phyloP scores from a whole-genome alignment of 345 rosid genomes.

The Brassica rapa region DNA sequence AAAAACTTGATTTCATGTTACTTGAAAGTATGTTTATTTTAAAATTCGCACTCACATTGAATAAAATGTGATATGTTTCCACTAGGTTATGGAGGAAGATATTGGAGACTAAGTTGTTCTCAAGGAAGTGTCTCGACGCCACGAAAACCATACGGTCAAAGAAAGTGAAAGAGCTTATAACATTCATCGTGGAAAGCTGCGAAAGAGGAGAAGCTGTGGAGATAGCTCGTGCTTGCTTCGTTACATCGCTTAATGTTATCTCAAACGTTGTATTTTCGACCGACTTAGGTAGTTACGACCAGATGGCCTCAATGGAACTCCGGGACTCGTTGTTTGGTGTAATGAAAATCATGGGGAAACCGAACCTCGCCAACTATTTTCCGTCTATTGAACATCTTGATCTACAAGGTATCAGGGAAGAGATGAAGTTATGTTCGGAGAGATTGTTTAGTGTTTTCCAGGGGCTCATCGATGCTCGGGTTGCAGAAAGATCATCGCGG shows the following conservation, averaged over 20 bases:
- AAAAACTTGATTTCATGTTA: too few species aligned
- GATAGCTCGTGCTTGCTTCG: conserved; percentile 47
- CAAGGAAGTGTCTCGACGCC: conserved; percentile 10
- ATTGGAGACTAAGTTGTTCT: conserved; percentile 14
- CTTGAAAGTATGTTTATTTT: not conserved
- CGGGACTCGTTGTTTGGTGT: conserved; percentile 38
- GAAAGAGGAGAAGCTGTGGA: conserved; percentile 36
- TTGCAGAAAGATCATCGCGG: conserved; percentile 18
- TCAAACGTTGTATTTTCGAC: conserved; percentile 47
- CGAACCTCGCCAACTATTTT: conserved; percentile 51
- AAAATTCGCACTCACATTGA: not conserved
- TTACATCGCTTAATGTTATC: conserved; percentile 43
- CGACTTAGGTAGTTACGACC: conserved; percentile 42
- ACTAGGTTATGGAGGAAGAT: conserved; percentile 29
- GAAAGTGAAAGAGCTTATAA: conserved; percentile 37
- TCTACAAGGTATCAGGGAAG: conserved; percentile 42
- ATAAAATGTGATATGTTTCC: not conserved
- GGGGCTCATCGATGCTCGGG: conserved; percentile 33
- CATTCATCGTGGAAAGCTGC: conserved; percentile 29
- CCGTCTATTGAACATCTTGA: conserved; percentile 48
- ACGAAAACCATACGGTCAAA: conserved; percentile 6
- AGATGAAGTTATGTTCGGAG: conserved; percentile 15
- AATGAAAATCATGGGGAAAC: conserved; percentile 45
- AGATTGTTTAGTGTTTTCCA: conserved; percentile 37
- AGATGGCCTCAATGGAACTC: conserved; percentile 32